phyloP scores from a whole-genome alignment of 78 protist genomes.

The Planoprotostelium fungivorum region DNA sequence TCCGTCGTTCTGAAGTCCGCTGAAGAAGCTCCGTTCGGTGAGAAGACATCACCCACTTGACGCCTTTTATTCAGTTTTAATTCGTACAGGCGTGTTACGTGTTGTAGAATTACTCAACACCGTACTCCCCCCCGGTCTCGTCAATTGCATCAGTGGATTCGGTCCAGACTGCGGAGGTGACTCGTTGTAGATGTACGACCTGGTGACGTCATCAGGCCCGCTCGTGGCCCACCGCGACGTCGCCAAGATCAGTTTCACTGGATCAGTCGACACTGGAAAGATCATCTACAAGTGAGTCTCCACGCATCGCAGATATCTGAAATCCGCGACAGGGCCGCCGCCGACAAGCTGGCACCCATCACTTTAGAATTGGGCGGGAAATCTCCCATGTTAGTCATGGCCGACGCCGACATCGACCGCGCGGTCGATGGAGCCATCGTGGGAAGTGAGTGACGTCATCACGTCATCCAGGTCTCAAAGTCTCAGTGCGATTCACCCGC shows the following conservation, averaged over 20 bases:
- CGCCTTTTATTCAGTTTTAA: neutral
- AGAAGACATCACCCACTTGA: neutral
- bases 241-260: neutral
- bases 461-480: neutral
- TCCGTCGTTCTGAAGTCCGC: constrained; percentile 78
- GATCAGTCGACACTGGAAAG: neutral
- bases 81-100: neutral
- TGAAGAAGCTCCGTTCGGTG: constrained; percentile 69
- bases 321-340: constrained; percentile 23
- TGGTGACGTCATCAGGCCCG: no score
- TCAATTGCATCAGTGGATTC: neutral
- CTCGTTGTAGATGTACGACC: no score
- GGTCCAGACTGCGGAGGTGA: neutral
- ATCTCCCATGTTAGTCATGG: constrained; percentile 57
- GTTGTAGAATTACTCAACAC: neutral
- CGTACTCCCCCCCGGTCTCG: neutral
- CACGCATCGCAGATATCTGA: neutral
- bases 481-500: constrained; percentile 20
- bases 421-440: constrained; percentile 38
- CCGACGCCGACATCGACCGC: constrained; percentile 55
- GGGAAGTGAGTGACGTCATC: constrained; percentile 36
- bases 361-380: constrained; percentile 71
- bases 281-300: neutral
- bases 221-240: neutral
- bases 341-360: constrained; percentile 61